Conservation (phyloP, 1,284 basidiomycete genomes). For the Somion occarium region DNA sequence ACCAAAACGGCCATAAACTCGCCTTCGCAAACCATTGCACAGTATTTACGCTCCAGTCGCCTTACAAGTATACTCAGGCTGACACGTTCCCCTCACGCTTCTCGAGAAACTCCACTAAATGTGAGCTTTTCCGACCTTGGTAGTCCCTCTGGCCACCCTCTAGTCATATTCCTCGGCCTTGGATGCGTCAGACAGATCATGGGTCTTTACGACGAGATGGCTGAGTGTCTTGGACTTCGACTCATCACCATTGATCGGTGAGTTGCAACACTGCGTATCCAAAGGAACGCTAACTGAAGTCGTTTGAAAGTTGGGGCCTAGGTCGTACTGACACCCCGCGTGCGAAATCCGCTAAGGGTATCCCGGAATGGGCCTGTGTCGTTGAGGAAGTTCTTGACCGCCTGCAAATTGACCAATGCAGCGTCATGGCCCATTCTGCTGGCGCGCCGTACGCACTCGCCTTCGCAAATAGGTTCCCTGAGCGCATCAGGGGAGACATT, state of each 20-base stretch:
- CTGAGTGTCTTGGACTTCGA: slow-evolving; percentile 78
- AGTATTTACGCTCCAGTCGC: slow-evolving; percentile 79
- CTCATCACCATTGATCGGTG: slow-evolving; percentile 93
- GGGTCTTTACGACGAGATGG: slow-evolving; percentile 95
- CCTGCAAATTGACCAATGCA: slow-evolving; percentile 76
- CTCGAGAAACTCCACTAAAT: slow-evolving; percentile 65
- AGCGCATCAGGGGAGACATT: slow-evolving; percentile 79
- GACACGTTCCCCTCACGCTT: slow-evolving; percentile 74
- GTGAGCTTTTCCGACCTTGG: slow-evolving; percentile 94
- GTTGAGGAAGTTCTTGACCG: slow-evolving; percentile 87
- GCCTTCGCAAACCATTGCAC: slow-evolving; percentile 68
- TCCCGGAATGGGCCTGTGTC: slow-evolving; percentile 87
- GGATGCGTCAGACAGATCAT: slow-evolving; percentile 94
- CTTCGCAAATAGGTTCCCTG: slow-evolving; percentile 69
- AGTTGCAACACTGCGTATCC: slow-evolving; percentile 16
- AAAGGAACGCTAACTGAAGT: not conserved
- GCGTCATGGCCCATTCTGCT: slow-evolving; percentile 94
- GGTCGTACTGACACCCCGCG: slow-evolving; percentile 78
- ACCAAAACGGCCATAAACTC: slow-evolving; percentile 30
- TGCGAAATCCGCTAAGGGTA: slow-evolving; percentile 67
- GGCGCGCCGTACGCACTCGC: slow-evolving; percentile 94
- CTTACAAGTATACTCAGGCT: slow-evolving; percentile 82
- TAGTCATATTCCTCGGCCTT: slow-evolving; percentile 89
- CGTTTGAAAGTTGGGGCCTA: slow-evolving; percentile 77
- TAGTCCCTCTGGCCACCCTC: slow-evolving; percentile 73